Conservation (phyloP, 1,284 basidiomycete species). For the Porphyrellus sp. region DNA sequence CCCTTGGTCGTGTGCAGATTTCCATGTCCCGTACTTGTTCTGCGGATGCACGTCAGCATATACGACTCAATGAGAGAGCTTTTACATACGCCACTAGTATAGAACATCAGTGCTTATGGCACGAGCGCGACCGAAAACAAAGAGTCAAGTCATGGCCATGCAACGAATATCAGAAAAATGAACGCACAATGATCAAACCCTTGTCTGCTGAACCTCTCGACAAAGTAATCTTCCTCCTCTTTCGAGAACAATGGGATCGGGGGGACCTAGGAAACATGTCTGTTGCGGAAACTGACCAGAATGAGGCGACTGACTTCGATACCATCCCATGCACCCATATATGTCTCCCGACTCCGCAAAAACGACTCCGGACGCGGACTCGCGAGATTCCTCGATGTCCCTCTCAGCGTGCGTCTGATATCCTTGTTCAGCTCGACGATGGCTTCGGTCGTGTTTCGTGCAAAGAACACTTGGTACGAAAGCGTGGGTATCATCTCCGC, state of each 20-base stretch:
- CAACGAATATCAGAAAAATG: background rate
- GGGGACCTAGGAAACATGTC: slow-evolving; percentile 43
- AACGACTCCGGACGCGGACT: slow-evolving; percentile 56
- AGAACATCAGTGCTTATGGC: slow-evolving; percentile 52
- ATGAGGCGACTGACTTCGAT: slow-evolving; percentile 6
- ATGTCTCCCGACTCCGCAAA: slow-evolving; percentile 47
- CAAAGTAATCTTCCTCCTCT: slow-evolving; percentile 65
- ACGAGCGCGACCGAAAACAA: background rate
- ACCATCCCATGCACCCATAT: slow-evolving; percentile 46
- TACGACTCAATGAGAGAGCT: background rate
- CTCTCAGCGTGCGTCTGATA: slow-evolving; percentile 52
- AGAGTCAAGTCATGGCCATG: background rate
- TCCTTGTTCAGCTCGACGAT: slow-evolving; percentile 52
- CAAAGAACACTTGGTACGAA: slow-evolving; percentile 62
- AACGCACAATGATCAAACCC: slow-evolving; percentile 59
- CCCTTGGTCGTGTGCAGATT: slow-evolving; percentile 49
- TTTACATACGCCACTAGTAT: slow-evolving; percentile 44
- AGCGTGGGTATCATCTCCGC: slow-evolving; percentile 46
- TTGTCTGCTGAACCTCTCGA: slow-evolving; percentile 54
- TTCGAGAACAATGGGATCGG: slow-evolving; percentile 55
- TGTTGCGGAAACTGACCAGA: background rate
- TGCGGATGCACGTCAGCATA: slow-evolving; percentile 22
- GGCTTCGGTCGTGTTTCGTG: slow-evolving; percentile 45
- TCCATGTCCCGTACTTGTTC: slow-evolving; percentile 54
- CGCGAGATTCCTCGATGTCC: slow-evolving; percentile 46